phyloP scores from a whole-genome alignment of 805 yeast genomes.

The Ogataea philodendri region DNA sequence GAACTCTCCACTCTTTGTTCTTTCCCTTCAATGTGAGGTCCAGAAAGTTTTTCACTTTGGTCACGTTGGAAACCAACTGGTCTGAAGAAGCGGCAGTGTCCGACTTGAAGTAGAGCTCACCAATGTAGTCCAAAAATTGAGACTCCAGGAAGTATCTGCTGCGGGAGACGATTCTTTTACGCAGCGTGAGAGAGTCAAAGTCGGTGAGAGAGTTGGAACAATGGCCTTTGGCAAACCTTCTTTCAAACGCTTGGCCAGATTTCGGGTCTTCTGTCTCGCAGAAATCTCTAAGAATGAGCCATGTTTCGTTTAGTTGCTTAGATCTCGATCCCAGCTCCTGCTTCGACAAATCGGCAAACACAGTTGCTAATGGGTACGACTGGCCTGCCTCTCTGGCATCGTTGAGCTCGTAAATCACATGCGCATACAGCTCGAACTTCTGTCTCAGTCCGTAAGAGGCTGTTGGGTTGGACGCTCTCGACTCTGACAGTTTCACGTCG shows the following conservation, averaged over 20 bases:
- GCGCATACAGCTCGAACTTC: constrained; percentile 74
- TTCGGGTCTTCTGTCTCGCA: constrained; percentile 38
- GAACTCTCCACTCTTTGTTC: constrained; percentile 44
- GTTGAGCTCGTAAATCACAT: constrained; percentile 66
- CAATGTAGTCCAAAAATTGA: constrained; percentile 76
- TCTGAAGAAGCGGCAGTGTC: constrained; percentile 21
- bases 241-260: constrained; percentile 28
- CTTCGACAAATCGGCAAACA: constrained; percentile 58
- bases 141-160: constrained; percentile 63
- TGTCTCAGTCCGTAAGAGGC: constrained; percentile 41
- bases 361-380: constrained; percentile 56
- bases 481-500: constrained; percentile 28
- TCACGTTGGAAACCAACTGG: constrained; percentile 50
- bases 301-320: constrained; percentile 69
- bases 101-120: constrained; percentile 54
- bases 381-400: constrained; percentile 56
- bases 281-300: constrained; percentile 61
- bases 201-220: constrained; percentile 26
- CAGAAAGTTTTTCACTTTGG: constrained; percentile 65
- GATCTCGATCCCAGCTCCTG: constrained; percentile 60
- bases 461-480: constrained; percentile 31
- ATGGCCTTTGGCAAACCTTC: constrained; percentile 34
- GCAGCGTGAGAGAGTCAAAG: constrained; percentile 36
- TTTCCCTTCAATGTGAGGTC: constrained; percentile 45
- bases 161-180: constrained; percentile 48